Base-by-base conservation (phyloP, 345 rosid species). In the Sonneratia caseolaris region DNA sequence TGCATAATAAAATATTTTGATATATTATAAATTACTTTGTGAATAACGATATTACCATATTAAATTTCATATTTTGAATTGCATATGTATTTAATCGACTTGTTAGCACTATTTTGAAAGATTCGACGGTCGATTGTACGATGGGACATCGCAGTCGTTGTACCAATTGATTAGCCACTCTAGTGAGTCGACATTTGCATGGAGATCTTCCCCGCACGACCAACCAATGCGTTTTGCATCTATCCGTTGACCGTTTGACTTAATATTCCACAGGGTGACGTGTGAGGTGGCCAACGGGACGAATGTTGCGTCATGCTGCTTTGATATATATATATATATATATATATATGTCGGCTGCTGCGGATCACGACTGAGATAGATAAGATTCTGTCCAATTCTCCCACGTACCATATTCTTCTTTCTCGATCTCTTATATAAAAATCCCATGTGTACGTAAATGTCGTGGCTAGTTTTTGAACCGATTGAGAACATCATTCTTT, bases 261-360 rank as follows among this genome's bases (percentile, higher is more conserved):
- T 27, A 7, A n/a, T 62, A 62, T 62, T 62, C 66, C 66, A 62
- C 32, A 2, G 13, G 64, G 3, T 59, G 66, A 35, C 66, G 38
- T 35, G 66, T 35, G 32, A 16, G 66, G 15, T 27, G 66, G 66
- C 37, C 13, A 35, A 62, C 14, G 66, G 18, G 38, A 14, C 1
- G 32, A 14, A 13, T 27, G 37, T 62, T 62, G 66, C 66, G 66
- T 62, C 66, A 62, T 35, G 66, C 37, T 62, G 66, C 66, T 62
- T 62, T 62, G 45, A 1, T 42, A 3, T 4, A 42, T 16, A 8
- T 61, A 16, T 11, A 40, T 40, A 40, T 40, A 8, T 6, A 22
- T n/a, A 16, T 9, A 59, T 16, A 8, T 61, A 16, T 11, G 65
- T 24, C 65, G 37, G 66, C 66, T 5, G 66, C 11, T 11, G 66